Evolutionary conservation across 805 yeast genomes (phyloP).

Genomic region (Myxozyma monticola): DNA sequence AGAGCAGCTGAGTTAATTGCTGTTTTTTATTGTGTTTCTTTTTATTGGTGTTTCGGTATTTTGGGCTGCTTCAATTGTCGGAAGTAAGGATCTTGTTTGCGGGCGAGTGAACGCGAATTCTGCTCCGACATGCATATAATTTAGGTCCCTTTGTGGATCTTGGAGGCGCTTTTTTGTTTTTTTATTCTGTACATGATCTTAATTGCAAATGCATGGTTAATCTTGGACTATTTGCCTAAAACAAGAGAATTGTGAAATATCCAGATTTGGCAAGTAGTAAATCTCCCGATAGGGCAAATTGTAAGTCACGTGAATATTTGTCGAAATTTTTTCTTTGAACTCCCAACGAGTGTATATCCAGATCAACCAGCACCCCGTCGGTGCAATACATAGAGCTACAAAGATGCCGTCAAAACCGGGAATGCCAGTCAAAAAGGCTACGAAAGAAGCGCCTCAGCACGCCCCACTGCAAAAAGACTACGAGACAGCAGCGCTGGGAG

Average conservation of each 20-base stretch:
- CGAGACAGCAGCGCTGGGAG: constrained; percentile 26
- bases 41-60: too few relatives aligned
- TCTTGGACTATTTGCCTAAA: not conserved
- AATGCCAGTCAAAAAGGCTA: not conserved
- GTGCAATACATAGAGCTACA: too few relatives aligned
- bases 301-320: not conserved
- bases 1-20: too few relatives aligned
- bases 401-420: constrained; percentile 5
- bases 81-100: too few relatives aligned
- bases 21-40: too few relatives aligned
- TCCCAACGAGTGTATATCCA: not conserved
- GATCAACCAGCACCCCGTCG: not conserved
- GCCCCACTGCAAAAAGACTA: constrained; percentile 24
- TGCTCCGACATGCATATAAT: too few relatives aligned
- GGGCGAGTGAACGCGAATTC: too few relatives aligned
- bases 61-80: too few relatives aligned
- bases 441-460: constrained; percentile 9
- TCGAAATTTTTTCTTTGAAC: not conserved
- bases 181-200: too few relatives aligned
- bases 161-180: too few relatives aligned
- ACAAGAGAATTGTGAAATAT: not conserved
- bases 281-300: not conserved
- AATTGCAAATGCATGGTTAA: too few relatives aligned
- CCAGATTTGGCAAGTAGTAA: constrained; percentile 2
- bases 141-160: too few relatives aligned